Evolutionary conservation across 2,329 filamentous ascomycete genomes (phyloP), one percentile per base, ranked within the genome.

Genomic region (Penicillium rolfsii): DNA sequence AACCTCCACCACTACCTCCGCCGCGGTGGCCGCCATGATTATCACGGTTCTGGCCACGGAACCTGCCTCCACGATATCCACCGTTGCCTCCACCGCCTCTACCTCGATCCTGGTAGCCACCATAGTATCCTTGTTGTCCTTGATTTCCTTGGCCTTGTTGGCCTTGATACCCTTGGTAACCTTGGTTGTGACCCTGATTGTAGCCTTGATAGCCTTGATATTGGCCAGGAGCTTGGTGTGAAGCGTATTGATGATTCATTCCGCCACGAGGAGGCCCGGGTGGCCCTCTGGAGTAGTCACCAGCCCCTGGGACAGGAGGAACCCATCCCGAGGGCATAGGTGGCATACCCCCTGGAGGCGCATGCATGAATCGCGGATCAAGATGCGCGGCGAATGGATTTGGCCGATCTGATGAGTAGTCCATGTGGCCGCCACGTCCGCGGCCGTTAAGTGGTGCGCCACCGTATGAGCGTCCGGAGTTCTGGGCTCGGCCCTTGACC

Each of bases 381-480:
- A 81, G 71, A 63, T 81, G 79, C n/a, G 79, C 79, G 22, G 79
- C 79, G 56, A 81, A 81, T 14, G 79, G 80, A 62, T 81, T 82
- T 24, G 77, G 74, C 59, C 77, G 72, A 54, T 76, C 71, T 52
- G 61, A 72, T 38, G 78, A 79, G 71, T 87, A 88, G 64, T 85
- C 86, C 71, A 86, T 84, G 19, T 79, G 80, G 35, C 83, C 79
- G 57, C 82, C 77, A 60, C 76, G 71, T 60, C 83, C 75, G 56
- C 79, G 75, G 62, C 79, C 80, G 60, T 78, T 75, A 49, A 91
- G 80, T 19, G 87, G 87, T 5, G 83, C 89, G 38, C 90, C 90
- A 12, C 90, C 89, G 69, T 87, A 87, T 52, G 84, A 85, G 56
- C 91, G 85, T n/a, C 91, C 88, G 24, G 84, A 82, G 62, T 85